phyloP scores from a whole-genome alignment of 768 basidiomycete species.

The Lactarius tabidus region DNA sequence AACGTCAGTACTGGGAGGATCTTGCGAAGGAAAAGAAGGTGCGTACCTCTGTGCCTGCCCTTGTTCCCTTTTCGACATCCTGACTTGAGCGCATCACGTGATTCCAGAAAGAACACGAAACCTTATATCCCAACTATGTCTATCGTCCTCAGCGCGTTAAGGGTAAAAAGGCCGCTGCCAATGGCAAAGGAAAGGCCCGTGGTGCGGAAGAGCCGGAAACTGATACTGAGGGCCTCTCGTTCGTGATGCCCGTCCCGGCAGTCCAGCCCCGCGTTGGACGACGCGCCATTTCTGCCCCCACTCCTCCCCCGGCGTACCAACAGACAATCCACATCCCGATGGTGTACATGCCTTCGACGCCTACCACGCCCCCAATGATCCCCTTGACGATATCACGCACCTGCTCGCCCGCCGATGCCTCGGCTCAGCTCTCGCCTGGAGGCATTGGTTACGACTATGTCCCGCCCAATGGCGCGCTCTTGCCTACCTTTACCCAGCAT shows the following conservation, averaged over 20 bases:
- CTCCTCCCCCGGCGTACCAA: constrained; percentile 60
- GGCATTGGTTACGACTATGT: constrained; percentile 53
- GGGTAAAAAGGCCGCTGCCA: constrained; percentile 48
- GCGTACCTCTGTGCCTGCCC: constrained; percentile 45
- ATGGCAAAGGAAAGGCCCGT: constrained; percentile 47
- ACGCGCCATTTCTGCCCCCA: constrained; percentile 54
- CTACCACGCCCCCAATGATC: constrained; percentile 52
- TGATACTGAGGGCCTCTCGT: constrained; percentile 40
- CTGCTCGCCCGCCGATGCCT: constrained; percentile 32
- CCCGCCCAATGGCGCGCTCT: constrained; percentile 34
- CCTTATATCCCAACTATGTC: constrained; percentile 71
- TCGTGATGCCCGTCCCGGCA: constrained; percentile 34
- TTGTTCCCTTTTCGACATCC: background rate
- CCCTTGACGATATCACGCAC: constrained; percentile 60
- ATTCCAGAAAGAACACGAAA: constrained; percentile 76
- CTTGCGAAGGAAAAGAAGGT: constrained; percentile 75
- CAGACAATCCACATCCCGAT: constrained; percentile 69
- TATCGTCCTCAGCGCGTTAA: constrained; percentile 68
- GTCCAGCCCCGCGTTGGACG: constrained; percentile 36
- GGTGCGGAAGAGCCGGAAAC: constrained; percentile 36
- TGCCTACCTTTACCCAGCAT: constrained; percentile 12
- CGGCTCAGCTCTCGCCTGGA: constrained; percentile 35
- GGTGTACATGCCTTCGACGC: constrained; percentile 60
- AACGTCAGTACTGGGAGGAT: constrained; percentile 70
- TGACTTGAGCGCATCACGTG: constrained; percentile 52